Evolutionary conservation across 2,329 filamentous ascomycete species (phyloP), one percentile per base, ranked within the genome.

Genomic region (Clarireedia sp.): DNA sequence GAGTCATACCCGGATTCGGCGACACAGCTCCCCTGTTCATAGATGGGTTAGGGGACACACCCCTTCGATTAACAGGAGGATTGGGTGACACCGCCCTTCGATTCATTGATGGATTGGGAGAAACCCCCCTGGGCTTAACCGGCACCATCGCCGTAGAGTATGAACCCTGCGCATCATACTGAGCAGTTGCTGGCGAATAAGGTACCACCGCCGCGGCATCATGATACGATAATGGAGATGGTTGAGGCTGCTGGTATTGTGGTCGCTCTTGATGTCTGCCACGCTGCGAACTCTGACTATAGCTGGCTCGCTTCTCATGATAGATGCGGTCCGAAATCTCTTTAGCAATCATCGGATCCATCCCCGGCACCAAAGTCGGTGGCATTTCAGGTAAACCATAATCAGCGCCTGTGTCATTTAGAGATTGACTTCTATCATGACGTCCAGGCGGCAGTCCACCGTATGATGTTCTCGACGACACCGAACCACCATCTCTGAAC

Each of bases 321-420:
- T 81, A 75, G 48, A 80, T 76, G n/a, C 78, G 74, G 2, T 82
- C 78, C 1, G 78, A 72, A n/a, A 82, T 72, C 62, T 85, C 80
- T 53, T 78, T 75, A 1, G 79, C 75, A 37, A 83, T 69, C 17
- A 66, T 67, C 3, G 79, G 78, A 58, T 85, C 81, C 24, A 82
- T 73, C 3, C 81, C 82, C n/a, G 82, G 78, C 7, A 85, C 76
- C 21, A 86, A 70, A 3, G 81, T 80, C 1, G 79, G 67, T 4
- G 82, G 82, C 2, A 83, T 71, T 3, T 73, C 66, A 1, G 78
- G 75, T 19, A 77, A 60, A 3, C 66, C 70, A 63, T 79, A 77
- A 41, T 38, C 56, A 29, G 23, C 55, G 46, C 57, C 54, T 4
- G 38, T 58, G 55, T 47, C 23, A 17, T 44, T 44, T 16, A 53